These are phyloP conservation scores for Daldinia caldariorum DNA, from an alignment of 495 filamentous ascomycete genomes.

Conservation along the genomic window DNA sequence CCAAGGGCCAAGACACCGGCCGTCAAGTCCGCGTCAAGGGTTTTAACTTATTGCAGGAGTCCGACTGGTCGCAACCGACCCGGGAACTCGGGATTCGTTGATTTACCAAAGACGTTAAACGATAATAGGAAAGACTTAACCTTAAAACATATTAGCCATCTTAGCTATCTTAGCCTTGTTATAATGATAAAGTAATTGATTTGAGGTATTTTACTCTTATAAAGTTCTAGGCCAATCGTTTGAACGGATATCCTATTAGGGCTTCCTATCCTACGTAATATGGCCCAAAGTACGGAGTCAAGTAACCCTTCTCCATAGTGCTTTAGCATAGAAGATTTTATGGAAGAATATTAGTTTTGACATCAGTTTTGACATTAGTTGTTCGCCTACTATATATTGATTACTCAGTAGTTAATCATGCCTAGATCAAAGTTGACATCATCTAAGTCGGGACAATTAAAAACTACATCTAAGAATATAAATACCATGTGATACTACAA, in stretches of 20 bases:
- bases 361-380: too few relatives aligned
- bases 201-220: conserved; percentile 17
- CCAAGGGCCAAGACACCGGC: conserved; percentile 22
- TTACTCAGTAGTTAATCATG: not conserved
- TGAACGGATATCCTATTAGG: conserved; percentile 11
- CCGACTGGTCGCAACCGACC: conserved; percentile 11
- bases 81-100: conserved; percentile 26
- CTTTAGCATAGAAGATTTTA: too few relatives aligned
- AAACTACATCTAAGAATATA: not conserved
- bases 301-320: too few relatives aligned
- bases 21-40: conserved; percentile 21
- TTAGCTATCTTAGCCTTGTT: conserved; percentile 12
- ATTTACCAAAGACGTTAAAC: conserved; percentile 17
- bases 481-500: not conserved
- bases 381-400: too few relatives aligned
- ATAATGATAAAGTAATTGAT: not conserved
- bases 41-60: conserved; percentile 15
- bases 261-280: too few relatives aligned
- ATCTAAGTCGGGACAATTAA: too few relatives aligned
- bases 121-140: conserved; percentile 1
- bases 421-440: too few relatives aligned
- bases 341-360: too few relatives aligned
- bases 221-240: not conserved
- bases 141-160: conserved; percentile 3
- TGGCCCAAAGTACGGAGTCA: too few relatives aligned